phyloP scores from a whole-genome alignment of 2,329 filamentous ascomycete genomes.

The Beauveria sp. region DNA sequence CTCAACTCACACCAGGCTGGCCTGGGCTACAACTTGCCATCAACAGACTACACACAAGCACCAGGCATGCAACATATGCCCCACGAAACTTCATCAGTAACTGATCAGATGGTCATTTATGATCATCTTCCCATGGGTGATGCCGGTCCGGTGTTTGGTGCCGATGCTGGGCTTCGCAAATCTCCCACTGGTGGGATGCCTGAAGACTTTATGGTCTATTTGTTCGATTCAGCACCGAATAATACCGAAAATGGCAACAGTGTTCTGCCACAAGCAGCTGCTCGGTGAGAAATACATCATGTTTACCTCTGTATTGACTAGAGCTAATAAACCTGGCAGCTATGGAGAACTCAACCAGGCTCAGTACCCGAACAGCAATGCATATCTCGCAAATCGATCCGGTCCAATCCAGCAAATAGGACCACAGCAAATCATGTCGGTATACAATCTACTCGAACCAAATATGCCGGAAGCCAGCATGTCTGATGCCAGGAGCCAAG shows the following conservation, averaged over 20 bases:
- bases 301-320: not conserved
- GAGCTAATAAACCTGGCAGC: constrained; percentile 29
- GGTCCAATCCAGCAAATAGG: constrained; percentile 35
- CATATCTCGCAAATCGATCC: not conserved
- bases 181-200: constrained; percentile 79
- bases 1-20: not conserved
- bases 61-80: not conserved
- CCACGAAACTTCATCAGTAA: not conserved
- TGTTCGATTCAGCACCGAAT: constrained; percentile 61
- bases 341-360: constrained; percentile 44
- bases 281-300: constrained; percentile 35
- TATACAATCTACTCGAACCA: constrained; percentile 76
- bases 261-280: constrained; percentile 32
- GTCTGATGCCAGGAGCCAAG: constrained; percentile 79
- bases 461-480: constrained; percentile 71
- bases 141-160: constrained; percentile 80
- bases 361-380: constrained; percentile 17
- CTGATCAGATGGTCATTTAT: constrained; percentile 50
- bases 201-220: constrained; percentile 78
- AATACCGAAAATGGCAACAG: not conserved
- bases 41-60: not conserved
- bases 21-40: not conserved
- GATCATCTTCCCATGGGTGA: constrained; percentile 57
- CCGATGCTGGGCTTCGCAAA: constrained; percentile 68
- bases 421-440: constrained; percentile 78